Evolutionary conservation across 2,329 filamentous ascomycete species (phyloP).

Genomic region (Aphanocladium album): DNA sequence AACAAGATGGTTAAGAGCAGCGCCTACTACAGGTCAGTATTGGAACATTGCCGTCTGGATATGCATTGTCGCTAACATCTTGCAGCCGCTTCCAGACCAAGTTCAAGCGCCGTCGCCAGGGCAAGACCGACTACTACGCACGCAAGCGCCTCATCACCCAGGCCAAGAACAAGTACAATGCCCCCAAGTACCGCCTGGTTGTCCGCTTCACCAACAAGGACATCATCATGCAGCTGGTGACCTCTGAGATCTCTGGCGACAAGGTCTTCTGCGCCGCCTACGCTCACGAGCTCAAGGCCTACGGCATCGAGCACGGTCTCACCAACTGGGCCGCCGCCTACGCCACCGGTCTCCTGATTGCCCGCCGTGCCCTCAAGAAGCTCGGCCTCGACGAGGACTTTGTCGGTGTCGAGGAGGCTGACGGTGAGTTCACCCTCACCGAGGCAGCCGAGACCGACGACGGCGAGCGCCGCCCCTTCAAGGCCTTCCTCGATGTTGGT

Average conservation of each 20-base stretch:
- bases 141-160: slow-evolving; percentile 99
- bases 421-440: slow-evolving; percentile 93
- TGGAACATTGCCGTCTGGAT: too few relatives aligned
- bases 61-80: slow-evolving; percentile 22
- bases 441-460: slow-evolving; percentile 90
- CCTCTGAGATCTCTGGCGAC: slow-evolving; percentile 93
- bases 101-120: slow-evolving; percentile 93
- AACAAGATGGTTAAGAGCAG: slow-evolving; percentile 96
- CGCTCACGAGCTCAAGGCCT: slow-evolving; percentile 94
- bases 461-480: slow-evolving; percentile 96
- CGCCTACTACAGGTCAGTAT: slow-evolving; percentile 92
- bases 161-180: slow-evolving; percentile 99
- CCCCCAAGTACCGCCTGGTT: slow-evolving; percentile 99
- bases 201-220: slow-evolving; percentile 99
- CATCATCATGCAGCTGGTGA: slow-evolving; percentile 97
- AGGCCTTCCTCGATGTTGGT: slow-evolving; percentile 97
- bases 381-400: slow-evolving; percentile 92
- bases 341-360: slow-evolving; percentile 91
- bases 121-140: slow-evolving; percentile 99
- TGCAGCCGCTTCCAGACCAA: slow-evolving; percentile 97
- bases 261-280: slow-evolving; percentile 93
- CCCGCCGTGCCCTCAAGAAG: slow-evolving; percentile 95
- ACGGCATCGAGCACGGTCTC: slow-evolving; percentile 96
- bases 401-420: slow-evolving; percentile 90
- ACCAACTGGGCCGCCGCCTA: slow-evolving; percentile 99